Evolutionary conservation across 257 asterid species (phyloP).

Genomic region (Solanum chiquidenum): DNA sequence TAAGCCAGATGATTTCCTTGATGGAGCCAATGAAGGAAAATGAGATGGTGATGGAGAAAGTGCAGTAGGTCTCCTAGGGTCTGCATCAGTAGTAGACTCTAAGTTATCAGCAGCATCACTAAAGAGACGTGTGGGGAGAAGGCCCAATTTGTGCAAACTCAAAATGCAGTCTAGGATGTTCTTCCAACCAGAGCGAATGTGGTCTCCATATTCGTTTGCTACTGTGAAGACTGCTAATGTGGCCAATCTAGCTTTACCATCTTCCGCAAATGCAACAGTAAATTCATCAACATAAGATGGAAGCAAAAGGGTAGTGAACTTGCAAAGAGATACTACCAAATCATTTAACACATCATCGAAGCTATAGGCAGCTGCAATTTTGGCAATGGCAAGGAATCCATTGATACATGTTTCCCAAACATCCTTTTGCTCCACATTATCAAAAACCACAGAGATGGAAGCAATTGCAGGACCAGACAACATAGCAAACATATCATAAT

Average conservation of each 20-base stretch:
- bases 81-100: slow-evolving; percentile 41
- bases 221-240: slow-evolving; percentile 73
- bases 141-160: slow-evolving; percentile 75
- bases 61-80: slow-evolving; percentile 22
- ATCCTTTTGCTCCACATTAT: slow-evolving; percentile 70
- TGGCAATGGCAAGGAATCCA: slow-evolving; percentile 74
- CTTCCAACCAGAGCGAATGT: slow-evolving; percentile 79
- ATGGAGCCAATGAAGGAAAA: slow-evolving; percentile 23
- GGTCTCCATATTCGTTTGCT: slow-evolving; percentile 71
- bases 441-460: slow-evolving; percentile 81
- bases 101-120: slow-evolving; percentile 63
- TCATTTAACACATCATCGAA: slow-evolving; percentile 64
- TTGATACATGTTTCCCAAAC: slow-evolving; percentile 55
- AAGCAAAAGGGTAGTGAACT: slow-evolving; percentile 58
- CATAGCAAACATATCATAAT: slow-evolving; percentile 70
- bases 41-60: slow-evolving; percentile 32
- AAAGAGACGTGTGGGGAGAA: slow-evolving; percentile 86
- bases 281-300: slow-evolving; percentile 52
- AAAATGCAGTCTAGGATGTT: slow-evolving; percentile 79
- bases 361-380: slow-evolving; percentile 54
- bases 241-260: slow-evolving; percentile 72
- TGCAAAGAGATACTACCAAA: slow-evolving; percentile 82
- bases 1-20: slow-evolving; percentile 66
- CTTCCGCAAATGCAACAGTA: slow-evolving; percentile 63
- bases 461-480: slow-evolving; percentile 87